phyloP scores from a whole-genome alignment of 257 asterid species.

The Nicotiana undulata region DNA sequence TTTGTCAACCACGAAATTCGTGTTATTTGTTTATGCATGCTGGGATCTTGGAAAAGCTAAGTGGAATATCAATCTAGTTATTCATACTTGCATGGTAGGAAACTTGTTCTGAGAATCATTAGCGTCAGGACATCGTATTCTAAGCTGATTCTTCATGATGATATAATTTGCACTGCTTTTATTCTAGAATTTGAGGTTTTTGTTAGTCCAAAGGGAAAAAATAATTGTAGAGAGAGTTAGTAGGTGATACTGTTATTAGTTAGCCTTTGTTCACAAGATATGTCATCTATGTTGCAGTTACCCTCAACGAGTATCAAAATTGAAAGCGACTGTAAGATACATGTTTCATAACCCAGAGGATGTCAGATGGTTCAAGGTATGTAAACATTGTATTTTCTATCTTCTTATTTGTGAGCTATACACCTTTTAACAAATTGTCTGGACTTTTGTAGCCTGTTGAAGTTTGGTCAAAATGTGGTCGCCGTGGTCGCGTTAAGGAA shows the following conservation, averaged over 20 bases:
- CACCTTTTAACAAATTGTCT: neutral
- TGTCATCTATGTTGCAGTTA: slow-evolving; percentile 52
- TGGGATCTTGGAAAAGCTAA: neutral
- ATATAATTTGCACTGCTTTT: neutral
- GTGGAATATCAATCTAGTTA: neutral
- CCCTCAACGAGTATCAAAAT: slow-evolving; percentile 93
- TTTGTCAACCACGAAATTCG: neutral
- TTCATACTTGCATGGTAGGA: neutral
- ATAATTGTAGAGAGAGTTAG: neutral
- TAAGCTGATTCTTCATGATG: neutral
- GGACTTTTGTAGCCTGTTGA: slow-evolving; percentile 73
- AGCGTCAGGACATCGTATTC: neutral
- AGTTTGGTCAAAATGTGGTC: slow-evolving; percentile 85
- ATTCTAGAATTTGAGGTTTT: neutral
- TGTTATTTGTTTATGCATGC: neutral
- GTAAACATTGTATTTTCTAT: neutral
- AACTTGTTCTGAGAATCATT: neutral
- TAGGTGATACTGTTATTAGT: neutral
- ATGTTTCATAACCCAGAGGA: slow-evolving; percentile 98
- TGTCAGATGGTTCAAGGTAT: slow-evolving; percentile 98
- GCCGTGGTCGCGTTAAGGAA: slow-evolving; percentile 94
- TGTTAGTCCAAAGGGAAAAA: neutral
- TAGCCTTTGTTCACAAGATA: slow-evolving; percentile 13
- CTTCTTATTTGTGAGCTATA: slow-evolving; percentile 1
- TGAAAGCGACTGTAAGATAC: slow-evolving; percentile 80